These are phyloP conservation scores for Lachnellula cervina DNA, from an alignment of 2,329 filamentous ascomycete species.

Conservation along the genomic window DNA sequence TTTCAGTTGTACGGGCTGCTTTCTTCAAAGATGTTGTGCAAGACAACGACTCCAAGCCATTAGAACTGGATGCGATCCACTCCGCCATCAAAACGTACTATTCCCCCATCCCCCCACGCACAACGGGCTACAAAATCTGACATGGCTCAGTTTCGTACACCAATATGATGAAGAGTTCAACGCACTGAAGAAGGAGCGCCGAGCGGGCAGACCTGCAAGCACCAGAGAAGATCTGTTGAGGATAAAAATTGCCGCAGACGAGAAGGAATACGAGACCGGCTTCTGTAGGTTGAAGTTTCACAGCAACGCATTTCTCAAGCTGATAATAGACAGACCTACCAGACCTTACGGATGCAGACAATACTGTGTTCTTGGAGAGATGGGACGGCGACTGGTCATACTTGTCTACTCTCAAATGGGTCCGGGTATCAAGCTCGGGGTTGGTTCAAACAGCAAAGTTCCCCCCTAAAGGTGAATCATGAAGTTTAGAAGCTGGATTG, in stretches of 20 bases:
- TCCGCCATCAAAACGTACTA: constrained; percentile 56
- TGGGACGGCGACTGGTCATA: constrained; percentile 87
- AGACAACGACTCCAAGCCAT: constrained; percentile 44
- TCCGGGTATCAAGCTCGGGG: constrained; percentile 65
- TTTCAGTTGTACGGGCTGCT: constrained; percentile 57
- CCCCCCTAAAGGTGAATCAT: constrained; percentile 57
- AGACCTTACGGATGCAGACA: constrained; percentile 65
- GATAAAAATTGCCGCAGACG: constrained; percentile 63
- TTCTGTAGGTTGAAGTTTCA: constrained; percentile 58
- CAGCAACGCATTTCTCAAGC: not conserved
- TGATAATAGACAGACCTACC: constrained; percentile 54
- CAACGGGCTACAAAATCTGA: not conserved
- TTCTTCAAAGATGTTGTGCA: constrained; percentile 67
- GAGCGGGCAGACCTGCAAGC: constrained; percentile 73
- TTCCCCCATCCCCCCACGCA: constrained; percentile 34
- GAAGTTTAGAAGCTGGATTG: constrained; percentile 9
- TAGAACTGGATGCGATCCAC: constrained; percentile 55
- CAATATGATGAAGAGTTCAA: constrained; percentile 68
- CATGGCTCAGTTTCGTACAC: constrained; percentile 52
- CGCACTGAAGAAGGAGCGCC: constrained; percentile 60
- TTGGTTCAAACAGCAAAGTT: constrained; percentile 66
- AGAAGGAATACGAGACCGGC: constrained; percentile 76
- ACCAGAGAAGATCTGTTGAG: constrained; percentile 73
- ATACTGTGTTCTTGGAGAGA: constrained; percentile 57
- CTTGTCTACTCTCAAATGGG: constrained; percentile 70